phyloP scores from a whole-genome alignment of 2,329 filamentous ascomycete genomes.

The Verticillium nonalfalfae region DNA sequence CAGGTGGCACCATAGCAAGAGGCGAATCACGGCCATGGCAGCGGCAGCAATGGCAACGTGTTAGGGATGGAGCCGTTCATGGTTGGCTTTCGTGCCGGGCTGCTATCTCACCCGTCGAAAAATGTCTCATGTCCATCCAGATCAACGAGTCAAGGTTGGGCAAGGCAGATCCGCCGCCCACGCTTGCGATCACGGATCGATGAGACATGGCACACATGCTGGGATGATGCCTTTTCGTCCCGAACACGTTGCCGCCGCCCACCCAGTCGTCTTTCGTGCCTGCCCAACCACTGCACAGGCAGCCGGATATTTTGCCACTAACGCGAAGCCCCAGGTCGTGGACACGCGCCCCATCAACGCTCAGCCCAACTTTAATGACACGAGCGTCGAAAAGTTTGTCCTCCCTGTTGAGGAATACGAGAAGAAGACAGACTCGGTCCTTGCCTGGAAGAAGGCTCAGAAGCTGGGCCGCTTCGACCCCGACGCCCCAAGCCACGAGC shows the following conservation, averaged over 20 bases:
- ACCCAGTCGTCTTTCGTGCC: neutral
- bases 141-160: neutral
- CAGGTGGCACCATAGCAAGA: neutral
- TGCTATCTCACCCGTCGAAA: constrained; percentile 5
- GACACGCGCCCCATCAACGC: constrained; percentile 73
- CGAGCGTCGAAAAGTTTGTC: constrained; percentile 80
- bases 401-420: constrained; percentile 86
- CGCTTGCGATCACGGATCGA: neutral
- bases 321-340: constrained; percentile 53
- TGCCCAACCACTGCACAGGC: neutral
- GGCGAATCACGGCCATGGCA: neutral
- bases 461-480: constrained; percentile 97
- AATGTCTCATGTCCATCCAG: constrained; percentile 8
- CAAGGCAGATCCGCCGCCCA: neutral
- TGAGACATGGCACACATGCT: neutral
- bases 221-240: neutral
- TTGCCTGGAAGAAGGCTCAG: constrained; percentile 93
- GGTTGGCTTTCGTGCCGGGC: constrained; percentile 11
- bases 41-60: neutral
- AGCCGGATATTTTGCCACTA: neutral
- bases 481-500: constrained; percentile 65
- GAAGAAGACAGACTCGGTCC: constrained; percentile 76
- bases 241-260: neutral
- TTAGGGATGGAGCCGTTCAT: constrained; percentile 9
- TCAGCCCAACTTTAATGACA: constrained; percentile 76